Percentiles rank a stretch among this genome's conserved stretches.
Conservation (phyloP, 441 rosid species). For the Euphorbia celastroides region DNA sequence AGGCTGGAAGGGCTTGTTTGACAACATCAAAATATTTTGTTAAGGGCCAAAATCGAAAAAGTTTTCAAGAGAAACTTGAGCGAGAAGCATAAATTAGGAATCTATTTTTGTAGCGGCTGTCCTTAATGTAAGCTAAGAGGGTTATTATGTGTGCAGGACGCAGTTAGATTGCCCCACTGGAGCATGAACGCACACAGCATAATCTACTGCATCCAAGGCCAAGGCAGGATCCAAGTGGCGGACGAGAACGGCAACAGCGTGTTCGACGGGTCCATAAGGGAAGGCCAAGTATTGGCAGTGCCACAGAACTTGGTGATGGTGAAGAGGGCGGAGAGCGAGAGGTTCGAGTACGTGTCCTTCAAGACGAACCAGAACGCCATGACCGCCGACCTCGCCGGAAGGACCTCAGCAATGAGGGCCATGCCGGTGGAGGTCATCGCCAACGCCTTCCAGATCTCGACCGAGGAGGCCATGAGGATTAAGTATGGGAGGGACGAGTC, state of each 20-base stretch:
- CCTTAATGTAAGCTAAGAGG: too few relatives aligned
- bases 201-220: constrained; percentile 49
- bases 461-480: constrained; percentile 50
- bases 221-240: constrained; percentile 50
- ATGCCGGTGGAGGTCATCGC: constrained; percentile 55
- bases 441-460: constrained; percentile 42
- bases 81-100: too few relatives aligned
- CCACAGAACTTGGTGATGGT: constrained; percentile 62
- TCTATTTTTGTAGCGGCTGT: too few relatives aligned
- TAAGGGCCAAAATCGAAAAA: too few relatives aligned
- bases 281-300: constrained; percentile 52
- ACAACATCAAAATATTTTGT: too few relatives aligned
- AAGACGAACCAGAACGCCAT: constrained; percentile 61
- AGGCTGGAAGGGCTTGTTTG: too few relatives aligned
- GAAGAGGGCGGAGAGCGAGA: constrained; percentile 39
- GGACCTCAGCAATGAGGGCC: constrained; percentile 44
- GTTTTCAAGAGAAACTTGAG: too few relatives aligned
- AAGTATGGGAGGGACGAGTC: constrained; percentile 42
- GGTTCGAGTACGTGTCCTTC: constrained; percentile 57
- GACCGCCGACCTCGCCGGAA: constrained; percentile 44
- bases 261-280: constrained; percentile 41
- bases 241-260: constrained; percentile 50
- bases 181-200: constrained; percentile 56
- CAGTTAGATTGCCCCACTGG: constrained; percentile 62
- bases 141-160: constrained; percentile 32